phyloP scores from a whole-genome alignment of 805 yeast species.

The Candida sanyiensis region DNA sequence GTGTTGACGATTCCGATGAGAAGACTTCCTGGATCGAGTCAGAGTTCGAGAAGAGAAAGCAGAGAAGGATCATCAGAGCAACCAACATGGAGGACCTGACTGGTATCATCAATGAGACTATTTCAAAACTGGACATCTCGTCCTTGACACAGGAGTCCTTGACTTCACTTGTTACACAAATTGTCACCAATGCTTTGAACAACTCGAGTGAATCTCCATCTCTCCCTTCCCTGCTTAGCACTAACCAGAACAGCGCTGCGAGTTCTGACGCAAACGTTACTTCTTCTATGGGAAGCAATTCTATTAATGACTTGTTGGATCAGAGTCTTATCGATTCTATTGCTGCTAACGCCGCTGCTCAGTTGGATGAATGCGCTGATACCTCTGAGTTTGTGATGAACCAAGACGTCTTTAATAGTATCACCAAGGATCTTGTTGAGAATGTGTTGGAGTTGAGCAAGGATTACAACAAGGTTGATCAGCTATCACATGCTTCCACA shows the following conservation, averaged over 20 bases:
- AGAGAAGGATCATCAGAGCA: slow-evolving; percentile 47
- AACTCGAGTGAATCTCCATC: neutral
- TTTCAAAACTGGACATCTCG: slow-evolving; percentile 38
- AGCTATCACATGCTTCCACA: neutral
- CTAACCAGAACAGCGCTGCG: neutral
- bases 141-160: slow-evolving; percentile 37
- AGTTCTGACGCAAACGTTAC: no score
- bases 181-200: slow-evolving; percentile 19
- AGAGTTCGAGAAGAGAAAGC: slow-evolving; percentile 64
- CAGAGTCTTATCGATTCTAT: slow-evolving; percentile 5
- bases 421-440: slow-evolving; percentile 9
- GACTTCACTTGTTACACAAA: slow-evolving; percentile 22
- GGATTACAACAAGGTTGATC: slow-evolving; percentile 3
- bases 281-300: neutral
- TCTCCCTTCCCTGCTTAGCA: neutral
- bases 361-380: slow-evolving; percentile 2
- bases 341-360: neutral
- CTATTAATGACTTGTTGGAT: slow-evolving; percentile 1
- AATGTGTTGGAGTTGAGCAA: slow-evolving; percentile 8
- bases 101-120: slow-evolving; percentile 23
- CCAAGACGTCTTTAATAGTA: slow-evolving; percentile 6
- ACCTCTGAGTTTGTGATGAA: slow-evolving; percentile 5
- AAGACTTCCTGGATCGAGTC: slow-evolving; percentile 66
- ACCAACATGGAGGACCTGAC: slow-evolving; percentile 28
- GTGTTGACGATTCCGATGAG: slow-evolving; percentile 48